Percentiles rank a stretch among this genome's conserved stretches.
Evolutionary conservation across 108 stramenopile species (phyloP).

Genomic region (Nannochloropsis gaditana): DNA sequence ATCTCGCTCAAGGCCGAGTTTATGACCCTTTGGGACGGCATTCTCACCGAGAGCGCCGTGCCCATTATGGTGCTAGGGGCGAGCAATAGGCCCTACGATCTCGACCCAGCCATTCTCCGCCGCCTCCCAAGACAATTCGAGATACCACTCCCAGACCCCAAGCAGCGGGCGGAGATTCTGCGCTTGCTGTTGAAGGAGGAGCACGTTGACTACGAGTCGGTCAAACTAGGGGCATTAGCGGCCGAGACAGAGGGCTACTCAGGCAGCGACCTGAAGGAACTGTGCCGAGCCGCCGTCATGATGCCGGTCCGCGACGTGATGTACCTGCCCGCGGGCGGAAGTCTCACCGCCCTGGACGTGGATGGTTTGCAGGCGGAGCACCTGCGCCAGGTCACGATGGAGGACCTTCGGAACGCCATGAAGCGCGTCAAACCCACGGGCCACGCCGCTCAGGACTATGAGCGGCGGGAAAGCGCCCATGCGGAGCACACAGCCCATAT

Average conservation of each 20-base stretch:
- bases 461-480: not conserved
- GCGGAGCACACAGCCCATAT: not conserved
- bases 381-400: conserved; percentile 23
- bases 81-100: conserved; percentile 85
- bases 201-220: conserved; percentile 38
- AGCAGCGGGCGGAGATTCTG: conserved; percentile 71
- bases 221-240: conserved; percentile 62
- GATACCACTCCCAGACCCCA: conserved; percentile 64
- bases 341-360: not conserved
- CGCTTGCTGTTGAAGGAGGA: conserved; percentile 64
- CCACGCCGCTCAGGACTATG: conserved; percentile 34
- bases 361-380: not conserved
- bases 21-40: conserved; percentile 91
- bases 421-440: conserved; percentile 35
- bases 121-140: conserved; percentile 81
- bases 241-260: conserved; percentile 68
- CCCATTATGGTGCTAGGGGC: conserved; percentile 87
- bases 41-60: conserved; percentile 53
- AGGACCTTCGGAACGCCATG: conserved; percentile 36
- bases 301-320: conserved; percentile 71
- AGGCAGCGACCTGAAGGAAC: conserved; percentile 89
- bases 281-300: conserved; percentile 84
- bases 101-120: conserved; percentile 88
- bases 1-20: conserved; percentile 82
- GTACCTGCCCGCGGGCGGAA: conserved; percentile 42